Base-by-base conservation (phyloP, 176 grass and related monocot genomes). In the Alopecurus myosuroides region DNA sequence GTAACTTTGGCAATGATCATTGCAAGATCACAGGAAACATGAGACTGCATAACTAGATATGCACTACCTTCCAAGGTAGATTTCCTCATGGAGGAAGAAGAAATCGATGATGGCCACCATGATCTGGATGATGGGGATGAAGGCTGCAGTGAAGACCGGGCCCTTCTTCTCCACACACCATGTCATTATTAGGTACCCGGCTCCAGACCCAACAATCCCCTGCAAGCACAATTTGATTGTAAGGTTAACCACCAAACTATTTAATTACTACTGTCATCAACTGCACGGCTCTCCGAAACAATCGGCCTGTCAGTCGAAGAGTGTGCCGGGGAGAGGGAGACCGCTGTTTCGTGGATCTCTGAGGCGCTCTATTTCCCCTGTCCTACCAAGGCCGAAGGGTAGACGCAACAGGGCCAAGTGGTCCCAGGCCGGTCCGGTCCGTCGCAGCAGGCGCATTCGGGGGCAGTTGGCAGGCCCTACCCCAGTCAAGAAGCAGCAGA, bases 111-210 rank as follows among this genome's bases (percentile, higher is more conserved):
- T 74, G 48, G 91, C 95, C 13, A 98, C 95, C 70, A 98, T 86
- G 40, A 98, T 98, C 85, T 95, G 93, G 17, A 88, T 77, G 9
- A 93, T 29, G 66, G 95, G 95, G 69, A 88, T 88, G 86, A 93
- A 98, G 66, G 95, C 95, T 19, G 95, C 85, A 3, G 92, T 86
- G 84, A 98, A 98, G n/a, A 98, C 88, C 3, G 95, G 88, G 3
- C 95, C 95, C 70, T 85, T 86, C 86, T 98, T 93, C 71, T 86
- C 79, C 17, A 98, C 91, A 20, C 93, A 95, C 95, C 93, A 98
- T 10, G 95, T 93, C 93, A 98, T 93, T 42, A 79, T 78, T 60
- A 98, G 34, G 78, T 90, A 93, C 4, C 91, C 91, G 3, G 76
- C 79, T 60, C 83, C 93, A 25, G 95, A 98, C 23, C 91, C 91